Evolutionary conservation across 1,284 basidiomycete species (phyloP), one percentile per base, ranked within the genome.

Genomic region (Heterobasidion occidentale): DNA sequence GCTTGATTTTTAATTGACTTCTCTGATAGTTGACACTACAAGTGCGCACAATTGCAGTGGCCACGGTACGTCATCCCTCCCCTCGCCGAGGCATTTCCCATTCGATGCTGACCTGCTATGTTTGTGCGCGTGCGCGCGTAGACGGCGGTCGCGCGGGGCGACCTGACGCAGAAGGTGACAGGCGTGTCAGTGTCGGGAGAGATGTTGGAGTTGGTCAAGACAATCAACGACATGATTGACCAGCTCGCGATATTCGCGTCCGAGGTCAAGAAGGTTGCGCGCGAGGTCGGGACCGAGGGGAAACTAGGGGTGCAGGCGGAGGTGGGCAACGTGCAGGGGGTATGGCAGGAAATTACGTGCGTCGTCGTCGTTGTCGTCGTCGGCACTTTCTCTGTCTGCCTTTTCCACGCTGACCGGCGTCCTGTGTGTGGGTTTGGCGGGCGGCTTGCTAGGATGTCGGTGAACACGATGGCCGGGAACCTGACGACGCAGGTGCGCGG

Each of bases 401-500:
- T 19, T 33, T 51, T 15, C 50, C 9, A 53, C 49, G 12, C 7
- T 34, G 19, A 45, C 20, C 27, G 17, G 44, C 27, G 27, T 27
- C 27, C 27, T 27, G 27, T 27, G 27, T 4, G 27, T 27, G 27
- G 27, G 27, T 27, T 4, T 4, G 27, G 5, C 27, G 27, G 5
- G 27, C 27, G 27, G 27, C 27, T 27, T 27, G 27, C 27, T 59
- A 87, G 82, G 34, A 83, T 92, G 65, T 92, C 92, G 58, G 94
- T 97, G 62, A 97, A 97, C 70, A 95, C 92, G 20, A 97, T 97
- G 94, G 94, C 90, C 5, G 90, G 90, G 60, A 97, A 97, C 72
- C 78, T 98, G 72, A 98, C 96, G 14, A 97, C 95, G 0, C 96
- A 99, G 85, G 97, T 99, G 58, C 88, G 97, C 72, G 97, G 97